A percentile compares a stretch with the other conserved stretches of the same genome.
Conservation (phyloP, 2,329 filamentous ascomycete genomes). For the Aspergillus texensis region DNA sequence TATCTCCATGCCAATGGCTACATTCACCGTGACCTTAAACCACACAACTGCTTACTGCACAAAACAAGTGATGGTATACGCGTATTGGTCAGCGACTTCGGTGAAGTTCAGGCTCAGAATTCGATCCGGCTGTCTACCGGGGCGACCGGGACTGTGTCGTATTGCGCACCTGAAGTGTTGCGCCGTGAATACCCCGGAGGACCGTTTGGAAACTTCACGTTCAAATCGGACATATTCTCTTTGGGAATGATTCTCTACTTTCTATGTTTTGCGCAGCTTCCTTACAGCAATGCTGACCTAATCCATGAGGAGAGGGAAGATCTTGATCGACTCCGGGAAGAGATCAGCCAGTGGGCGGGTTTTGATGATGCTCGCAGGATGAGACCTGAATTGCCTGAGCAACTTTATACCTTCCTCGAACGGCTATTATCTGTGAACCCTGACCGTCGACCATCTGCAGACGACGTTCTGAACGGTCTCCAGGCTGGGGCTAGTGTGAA, state of each 20-base stretch:
- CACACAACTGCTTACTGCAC: slow-evolving; percentile 91
- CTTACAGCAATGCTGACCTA: slow-evolving; percentile 80
- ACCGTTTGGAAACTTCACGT: slow-evolving; percentile 87
- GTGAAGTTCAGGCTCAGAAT: slow-evolving; percentile 88
- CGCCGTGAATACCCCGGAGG: slow-evolving; percentile 65
- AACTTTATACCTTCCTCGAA: slow-evolving; percentile 83
- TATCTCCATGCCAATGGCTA: slow-evolving; percentile 91
- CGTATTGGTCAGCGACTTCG: slow-evolving; percentile 96
- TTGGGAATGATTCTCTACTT: slow-evolving; percentile 98
- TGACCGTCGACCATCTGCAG: slow-evolving; percentile 75
- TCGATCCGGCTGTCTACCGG: slow-evolving; percentile 84
- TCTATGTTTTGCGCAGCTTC: slow-evolving; percentile 88
- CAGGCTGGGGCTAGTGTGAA: slow-evolving; percentile 63
- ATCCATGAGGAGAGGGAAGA: slow-evolving; percentile 92
- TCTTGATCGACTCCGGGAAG: slow-evolving; percentile 77
- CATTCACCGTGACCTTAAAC: slow-evolving; percentile 94
- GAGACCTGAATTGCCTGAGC: slow-evolving; percentile 79
- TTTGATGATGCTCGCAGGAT: slow-evolving; percentile 76
- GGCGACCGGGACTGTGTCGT: slow-evolving; percentile 93
- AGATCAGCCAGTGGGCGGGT: slow-evolving; percentile 85
- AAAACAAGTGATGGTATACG: slow-evolving; percentile 69
- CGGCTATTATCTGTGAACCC: slow-evolving; percentile 78
- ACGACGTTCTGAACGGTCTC: slow-evolving; percentile 79
- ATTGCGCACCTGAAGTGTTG: slow-evolving; percentile 93
- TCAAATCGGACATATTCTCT: slow-evolving; percentile 97